Evolutionary conservation across 495 filamentous ascomycete genomes (phyloP), one percentile per base, ranked within the genome.

Genomic region (Daldinia decipiens): DNA sequence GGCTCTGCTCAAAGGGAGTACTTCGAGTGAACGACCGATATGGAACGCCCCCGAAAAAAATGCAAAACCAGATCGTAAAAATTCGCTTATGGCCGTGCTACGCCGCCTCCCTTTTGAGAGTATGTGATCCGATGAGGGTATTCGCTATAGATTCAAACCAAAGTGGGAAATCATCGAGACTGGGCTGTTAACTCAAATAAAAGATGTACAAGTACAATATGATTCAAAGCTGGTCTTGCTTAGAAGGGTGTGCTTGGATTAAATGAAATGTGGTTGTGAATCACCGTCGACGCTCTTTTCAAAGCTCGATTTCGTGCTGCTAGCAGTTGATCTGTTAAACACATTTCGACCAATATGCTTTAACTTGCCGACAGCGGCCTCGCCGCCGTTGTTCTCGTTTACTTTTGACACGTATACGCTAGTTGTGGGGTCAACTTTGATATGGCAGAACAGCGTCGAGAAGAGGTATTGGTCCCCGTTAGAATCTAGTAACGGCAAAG

Each of bases 381-480:
- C 82, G n/a, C 78, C 75, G 4, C 67, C 54, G 13, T 78, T 79
- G 32, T 71, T 75, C 31, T 65, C 65, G 27, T 19, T 13, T 13
- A 82, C 77, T 34, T 79, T 79, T 8, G 83, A 76, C 45, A 86
- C 77, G 72, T 88, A 86, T 61, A 87, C 78, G 47, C 82, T 83
- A 3, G 81, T 82, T n/a, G 83, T 76, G n/a, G 83, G 83, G 26
- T 82, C 81, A 45, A 88, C 93, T 61, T 88, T 87, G 78, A 98
- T 92, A 64, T 87, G 88, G 79, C 93, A 95, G 80, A 99, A 97
- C 36, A 99, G 81, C 0, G 92, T 96, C n/a, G 95, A 97, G 79
- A 96, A 96, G 24, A 97, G 83, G 77, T 93, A 98, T 67, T 92
- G 92, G 61, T 98, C 93, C 58, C 95, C 95, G 62, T 92, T 91